Evolutionary conservation across 306 rosid species (phyloP).

Genomic region (Vigna radiata): DNA sequence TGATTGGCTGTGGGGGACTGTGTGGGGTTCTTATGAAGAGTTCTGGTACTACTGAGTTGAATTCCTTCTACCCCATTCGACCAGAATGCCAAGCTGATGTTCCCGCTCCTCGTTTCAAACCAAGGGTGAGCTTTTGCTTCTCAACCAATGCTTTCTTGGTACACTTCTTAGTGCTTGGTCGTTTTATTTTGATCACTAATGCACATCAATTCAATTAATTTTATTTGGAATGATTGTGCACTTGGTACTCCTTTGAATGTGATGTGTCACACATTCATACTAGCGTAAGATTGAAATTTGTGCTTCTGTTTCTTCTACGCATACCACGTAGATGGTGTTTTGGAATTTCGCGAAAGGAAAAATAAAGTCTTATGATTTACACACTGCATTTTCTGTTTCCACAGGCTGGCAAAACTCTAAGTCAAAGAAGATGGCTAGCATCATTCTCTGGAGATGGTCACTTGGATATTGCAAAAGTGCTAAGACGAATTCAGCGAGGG

Average conservation of each 20-base stretch:
- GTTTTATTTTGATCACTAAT: slow-evolving; percentile 1
- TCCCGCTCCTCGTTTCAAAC: slow-evolving; percentile 78
- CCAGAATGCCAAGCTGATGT: slow-evolving; percentile 54
- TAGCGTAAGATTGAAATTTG: neutral
- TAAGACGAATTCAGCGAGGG: slow-evolving; percentile 91
- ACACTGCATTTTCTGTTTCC: slow-evolving; percentile 38
- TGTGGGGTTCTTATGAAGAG: slow-evolving; percentile 46
- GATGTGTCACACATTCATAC: slow-evolving; percentile 21
- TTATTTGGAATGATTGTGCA: slow-evolving; percentile 11
- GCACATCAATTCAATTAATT: slow-evolving; percentile 11
- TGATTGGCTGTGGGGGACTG: slow-evolving; percentile 43
- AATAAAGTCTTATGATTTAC: slow-evolving; percentile 29
- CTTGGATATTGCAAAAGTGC: slow-evolving; percentile 83
- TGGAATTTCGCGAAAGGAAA: neutral
- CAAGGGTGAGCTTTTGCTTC: slow-evolving; percentile 63
- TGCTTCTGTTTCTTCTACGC: neutral
- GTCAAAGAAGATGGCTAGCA: slow-evolving; percentile 87
- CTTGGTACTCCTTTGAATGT: neutral
- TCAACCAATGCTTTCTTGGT: slow-evolving; percentile 15
- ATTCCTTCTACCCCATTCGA: slow-evolving; percentile 56
- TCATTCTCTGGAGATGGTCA: slow-evolving; percentile 86
- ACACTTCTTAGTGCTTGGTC: neutral
- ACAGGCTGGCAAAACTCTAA: slow-evolving; percentile 95
- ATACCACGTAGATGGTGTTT: neutral
- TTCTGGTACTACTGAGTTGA: slow-evolving; percentile 56